Conservation (phyloP, 148 eudicot species). For the Gaultheria prostrata region DNA sequence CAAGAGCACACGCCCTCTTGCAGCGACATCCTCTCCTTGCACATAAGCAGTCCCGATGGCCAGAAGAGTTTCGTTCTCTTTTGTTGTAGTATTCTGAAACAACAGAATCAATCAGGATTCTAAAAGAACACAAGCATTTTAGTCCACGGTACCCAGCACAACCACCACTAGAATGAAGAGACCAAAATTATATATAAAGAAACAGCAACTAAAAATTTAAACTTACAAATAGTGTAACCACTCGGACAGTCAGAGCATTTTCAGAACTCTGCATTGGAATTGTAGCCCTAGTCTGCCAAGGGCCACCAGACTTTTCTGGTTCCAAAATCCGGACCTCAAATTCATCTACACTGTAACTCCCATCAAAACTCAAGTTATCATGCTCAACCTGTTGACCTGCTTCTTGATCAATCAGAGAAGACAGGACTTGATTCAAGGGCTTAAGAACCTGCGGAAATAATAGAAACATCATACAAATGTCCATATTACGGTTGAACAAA, state of each 20-base stretch:
- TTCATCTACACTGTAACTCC: constrained; percentile 77
- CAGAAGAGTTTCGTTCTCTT: constrained; percentile 85
- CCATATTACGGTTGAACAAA: neutral
- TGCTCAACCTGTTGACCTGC: constrained; percentile 79
- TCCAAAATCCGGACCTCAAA: constrained; percentile 90
- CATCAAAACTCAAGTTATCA: constrained; percentile 65
- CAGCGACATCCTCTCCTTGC: constrained; percentile 99
- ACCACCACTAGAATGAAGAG: constrained; percentile 4
- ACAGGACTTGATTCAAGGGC: constrained; percentile 93
- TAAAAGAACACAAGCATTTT: neutral
- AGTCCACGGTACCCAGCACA: neutral
- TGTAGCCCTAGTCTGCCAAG: constrained; percentile 90
- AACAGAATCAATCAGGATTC: constrained; percentile 16
- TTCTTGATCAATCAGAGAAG: constrained; percentile 89
- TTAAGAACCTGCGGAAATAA: constrained; percentile 56
- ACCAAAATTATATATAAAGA: constrained; percentile 3
- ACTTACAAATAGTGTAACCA: constrained; percentile 85
- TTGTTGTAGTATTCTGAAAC: constrained; percentile 74
- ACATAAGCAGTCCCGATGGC: constrained; percentile 97
- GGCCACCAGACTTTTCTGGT: constrained; percentile 85
- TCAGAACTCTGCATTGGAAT: constrained; percentile 97
- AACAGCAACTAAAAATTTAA: neutral
- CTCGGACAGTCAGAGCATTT: constrained; percentile 89
- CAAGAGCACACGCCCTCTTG: constrained; percentile 92
- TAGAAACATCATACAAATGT: neutral